A percentile compares a stretch with the other conserved stretches of the same genome.
phyloP scores from a whole-genome alignment of 2,329 filamentous ascomycete species.

The Thermomyces lanuginosus region DNA sequence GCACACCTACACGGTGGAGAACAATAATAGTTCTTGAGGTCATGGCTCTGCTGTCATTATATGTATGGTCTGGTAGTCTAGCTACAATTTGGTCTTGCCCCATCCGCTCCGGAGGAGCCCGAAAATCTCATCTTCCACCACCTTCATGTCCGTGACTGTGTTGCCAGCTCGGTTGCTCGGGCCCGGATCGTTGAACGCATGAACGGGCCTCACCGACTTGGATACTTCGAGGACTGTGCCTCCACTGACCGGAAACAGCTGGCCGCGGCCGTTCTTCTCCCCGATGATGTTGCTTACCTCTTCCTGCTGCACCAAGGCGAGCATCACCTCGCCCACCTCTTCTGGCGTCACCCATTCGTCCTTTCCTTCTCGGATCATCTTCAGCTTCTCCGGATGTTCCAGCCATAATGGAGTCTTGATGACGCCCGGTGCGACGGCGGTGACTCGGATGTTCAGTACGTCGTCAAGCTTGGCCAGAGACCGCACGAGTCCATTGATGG shows the following conservation, averaged over 20 bases:
- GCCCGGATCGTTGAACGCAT: constrained; percentile 37
- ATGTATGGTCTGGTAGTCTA: no score
- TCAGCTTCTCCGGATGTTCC: constrained; percentile 44
- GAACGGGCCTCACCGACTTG: constrained; percentile 36
- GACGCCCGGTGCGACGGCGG: constrained; percentile 43
- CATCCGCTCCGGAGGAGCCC: constrained; percentile 34
- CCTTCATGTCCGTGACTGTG: constrained; percentile 27
- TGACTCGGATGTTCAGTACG: constrained; percentile 38
- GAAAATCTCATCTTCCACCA: constrained; percentile 35
- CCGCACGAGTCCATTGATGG: constrained; percentile 34
- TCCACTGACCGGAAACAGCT: constrained; percentile 24
- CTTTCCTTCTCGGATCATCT: constrained; percentile 29
- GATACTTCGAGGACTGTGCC: constrained; percentile 42
- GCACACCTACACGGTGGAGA: no score
- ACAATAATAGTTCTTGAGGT: no score
- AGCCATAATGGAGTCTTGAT: constrained; percentile 48
- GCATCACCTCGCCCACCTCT: constrained; percentile 44
- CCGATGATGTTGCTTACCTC: constrained; percentile 23
- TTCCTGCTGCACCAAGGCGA: constrained; percentile 37
- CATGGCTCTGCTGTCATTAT: no score
- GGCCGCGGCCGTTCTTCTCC: constrained; percentile 15
- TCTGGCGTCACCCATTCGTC: constrained; percentile 46
- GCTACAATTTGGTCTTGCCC: constrained; percentile 24
- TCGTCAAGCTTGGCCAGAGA: constrained; percentile 34
- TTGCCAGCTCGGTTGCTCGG: constrained; percentile 32